A percentile compares a stretch with the other conserved stretches of the same genome.
Evolutionary conservation across 129 eudicot genomes (phyloP).

Genomic region (Sambucus nigra): DNA sequence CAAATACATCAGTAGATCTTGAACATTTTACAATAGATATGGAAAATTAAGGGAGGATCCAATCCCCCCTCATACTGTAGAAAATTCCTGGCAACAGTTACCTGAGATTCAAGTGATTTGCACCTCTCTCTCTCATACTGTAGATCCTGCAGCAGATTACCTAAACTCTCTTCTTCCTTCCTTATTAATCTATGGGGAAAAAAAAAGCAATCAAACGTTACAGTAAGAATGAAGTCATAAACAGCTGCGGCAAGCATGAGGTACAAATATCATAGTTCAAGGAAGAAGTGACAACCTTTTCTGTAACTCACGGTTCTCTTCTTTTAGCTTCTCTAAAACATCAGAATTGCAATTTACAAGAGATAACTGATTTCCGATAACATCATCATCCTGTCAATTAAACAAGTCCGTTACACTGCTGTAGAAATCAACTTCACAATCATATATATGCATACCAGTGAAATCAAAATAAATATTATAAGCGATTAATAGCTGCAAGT

Average conservation of each 20-base stretch:
- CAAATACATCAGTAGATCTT: too few relatives aligned
- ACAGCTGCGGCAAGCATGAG: constrained; percentile 5
- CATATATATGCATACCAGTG: background rate
- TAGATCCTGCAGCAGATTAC: constrained; percentile 41
- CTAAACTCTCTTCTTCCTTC: constrained; percentile 41
- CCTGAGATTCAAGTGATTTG: constrained; percentile 71
- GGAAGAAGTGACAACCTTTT: constrained; percentile 34
- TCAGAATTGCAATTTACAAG: constrained; percentile 16
- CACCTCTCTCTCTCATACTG: constrained; percentile 34
- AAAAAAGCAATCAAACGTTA: background rate
- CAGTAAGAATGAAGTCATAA: background rate
- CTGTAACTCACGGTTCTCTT: constrained; percentile 48
- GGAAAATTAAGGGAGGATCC: background rate
- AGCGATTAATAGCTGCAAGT: too few relatives aligned
- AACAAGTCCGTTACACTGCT: constrained; percentile 6
- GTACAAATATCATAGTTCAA: constrained; percentile 8
- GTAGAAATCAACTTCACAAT: background rate
- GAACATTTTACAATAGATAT: too few relatives aligned
- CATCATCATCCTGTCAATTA: constrained; percentile 28
- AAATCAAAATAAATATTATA: background rate
- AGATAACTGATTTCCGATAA: constrained; percentile 14
- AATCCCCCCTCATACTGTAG: too few relatives aligned
- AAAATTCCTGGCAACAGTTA: constrained; percentile 4
- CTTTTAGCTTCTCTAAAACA: constrained; percentile 30
- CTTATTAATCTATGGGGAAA: constrained; percentile 34